Conservation (phyloP, 1,284 basidiomycete species). For the Cutaneotrichosporon sp. region DNA sequence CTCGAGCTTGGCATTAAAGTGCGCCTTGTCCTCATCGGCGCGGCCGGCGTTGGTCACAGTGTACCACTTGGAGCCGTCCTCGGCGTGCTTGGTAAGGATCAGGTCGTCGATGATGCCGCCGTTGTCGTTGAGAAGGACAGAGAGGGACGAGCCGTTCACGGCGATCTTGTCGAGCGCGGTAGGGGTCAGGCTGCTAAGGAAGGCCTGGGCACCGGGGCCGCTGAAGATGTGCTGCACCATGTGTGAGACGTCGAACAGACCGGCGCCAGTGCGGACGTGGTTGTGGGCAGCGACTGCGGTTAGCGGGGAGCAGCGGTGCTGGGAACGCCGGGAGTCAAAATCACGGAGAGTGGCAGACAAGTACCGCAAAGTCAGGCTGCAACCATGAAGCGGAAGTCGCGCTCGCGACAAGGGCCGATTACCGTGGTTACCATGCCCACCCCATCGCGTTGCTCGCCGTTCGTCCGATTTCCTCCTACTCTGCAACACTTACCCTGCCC, state of each 20-base stretch:
- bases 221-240: conserved; percentile 90
- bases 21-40: conserved; percentile 73
- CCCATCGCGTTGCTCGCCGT: too few relatives aligned
- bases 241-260: conserved; percentile 96
- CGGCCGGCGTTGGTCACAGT: conserved; percentile 96
- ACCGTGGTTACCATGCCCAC: too few relatives aligned
- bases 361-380: too few relatives aligned
- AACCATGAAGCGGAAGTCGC: too few relatives aligned
- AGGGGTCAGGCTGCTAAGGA: conserved; percentile 81
- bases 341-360: neutral
- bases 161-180: conserved; percentile 69
- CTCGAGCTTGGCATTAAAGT: conserved; percentile 67
- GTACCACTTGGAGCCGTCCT: conserved; percentile 74
- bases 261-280: conserved; percentile 78
- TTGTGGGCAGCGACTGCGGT: conserved; percentile 80
- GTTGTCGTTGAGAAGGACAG: conserved; percentile 79
- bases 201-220: conserved; percentile 69
- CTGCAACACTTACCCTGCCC: conserved; percentile 67
- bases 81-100: conserved; percentile 73
- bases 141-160: conserved; percentile 74
- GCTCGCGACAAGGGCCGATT: neutral
- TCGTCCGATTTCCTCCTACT: neutral
- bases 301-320: conserved; percentile 1
- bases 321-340: neutral
- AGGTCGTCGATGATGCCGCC: conserved; percentile 96